These are phyloP conservation scores for Eutreptiella sp. DNA, from an alignment of 208 protist genomes.

Conservation along the genomic window DNA sequence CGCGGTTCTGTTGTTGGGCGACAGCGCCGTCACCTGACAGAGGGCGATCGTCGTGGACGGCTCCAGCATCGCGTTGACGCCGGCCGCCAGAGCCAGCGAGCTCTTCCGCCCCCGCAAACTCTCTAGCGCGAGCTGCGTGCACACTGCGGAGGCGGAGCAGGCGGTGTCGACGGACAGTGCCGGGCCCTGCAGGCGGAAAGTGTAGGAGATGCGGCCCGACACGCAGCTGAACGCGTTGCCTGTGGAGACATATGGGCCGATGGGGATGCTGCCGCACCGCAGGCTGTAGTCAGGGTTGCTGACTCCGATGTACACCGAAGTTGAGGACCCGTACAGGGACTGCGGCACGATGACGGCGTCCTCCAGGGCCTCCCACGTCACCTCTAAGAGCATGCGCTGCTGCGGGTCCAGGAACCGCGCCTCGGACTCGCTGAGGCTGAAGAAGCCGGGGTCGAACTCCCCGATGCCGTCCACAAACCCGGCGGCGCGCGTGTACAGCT, in stretches of 20 bases:
- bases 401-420: slow-evolving; percentile 40
- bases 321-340: not conserved
- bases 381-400: slow-evolving; percentile 37
- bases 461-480: too few relatives aligned
- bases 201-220: slow-evolving; percentile 45
- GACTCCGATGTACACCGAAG: slow-evolving; percentile 11
- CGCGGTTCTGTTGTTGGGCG: slow-evolving; percentile 45
- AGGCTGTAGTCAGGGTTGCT: slow-evolving; percentile 9
- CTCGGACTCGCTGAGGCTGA: slow-evolving; percentile 18
- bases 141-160: slow-evolving; percentile 58
- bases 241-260: slow-evolving; percentile 10
- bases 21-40: slow-evolving; percentile 37
- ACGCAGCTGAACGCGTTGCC: not conserved
- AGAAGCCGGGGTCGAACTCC: slow-evolving; percentile 36
- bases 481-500: too few relatives aligned
- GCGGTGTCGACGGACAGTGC: slow-evolving; percentile 60
- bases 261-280: slow-evolving; percentile 13
- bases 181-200: slow-evolving; percentile 49
- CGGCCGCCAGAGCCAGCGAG: slow-evolving; percentile 7
- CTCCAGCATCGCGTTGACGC: slow-evolving; percentile 40
- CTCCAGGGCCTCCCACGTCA: slow-evolving; percentile 34
- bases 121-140: slow-evolving; percentile 43
- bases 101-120: slow-evolving; percentile 26
- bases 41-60: slow-evolving; percentile 32
- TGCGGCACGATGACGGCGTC: slow-evolving; percentile 28